Percentiles rank a stretch among this genome's conserved stretches.
These are phyloP conservation scores for Alternaria brassicae DNA, from an alignment of 2,329 filamentous ascomycete species.

Conservation along the genomic window DNA sequence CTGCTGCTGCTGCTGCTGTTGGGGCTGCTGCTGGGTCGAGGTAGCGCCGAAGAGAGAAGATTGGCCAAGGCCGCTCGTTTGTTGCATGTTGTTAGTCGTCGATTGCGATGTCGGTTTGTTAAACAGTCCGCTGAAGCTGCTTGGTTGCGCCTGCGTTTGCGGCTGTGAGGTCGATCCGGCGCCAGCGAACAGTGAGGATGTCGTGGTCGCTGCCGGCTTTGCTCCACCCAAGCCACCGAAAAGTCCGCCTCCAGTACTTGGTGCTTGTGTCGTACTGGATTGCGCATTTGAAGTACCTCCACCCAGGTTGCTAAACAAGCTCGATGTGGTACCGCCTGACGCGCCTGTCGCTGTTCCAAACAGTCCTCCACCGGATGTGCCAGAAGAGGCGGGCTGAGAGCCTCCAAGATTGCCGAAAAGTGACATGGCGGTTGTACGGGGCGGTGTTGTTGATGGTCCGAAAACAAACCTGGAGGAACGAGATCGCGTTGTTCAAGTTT, in stretches of 20 bases:
- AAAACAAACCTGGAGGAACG: conserved; percentile 32
- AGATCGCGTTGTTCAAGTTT: conserved; percentile 36
- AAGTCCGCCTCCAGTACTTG: conserved; percentile 43
- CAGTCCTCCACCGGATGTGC: conserved; percentile 27
- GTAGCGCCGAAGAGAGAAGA: conserved; percentile 36
- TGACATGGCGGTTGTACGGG: conserved; percentile 39
- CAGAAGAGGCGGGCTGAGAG: conserved; percentile 40
- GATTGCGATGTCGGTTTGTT: conserved; percentile 39
- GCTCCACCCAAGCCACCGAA: conserved; percentile 41
- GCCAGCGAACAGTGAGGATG: conserved; percentile 36
- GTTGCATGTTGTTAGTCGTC: conserved; percentile 34
- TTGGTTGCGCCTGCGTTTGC: conserved; percentile 36
- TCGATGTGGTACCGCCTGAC: conserved; percentile 32
- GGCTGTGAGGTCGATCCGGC: conserved; percentile 32
- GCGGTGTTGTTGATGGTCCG: conserved; percentile 41
- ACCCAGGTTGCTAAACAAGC: conserved; percentile 42
- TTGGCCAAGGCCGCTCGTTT: conserved; percentile 39
- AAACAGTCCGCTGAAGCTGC: conserved; percentile 32
- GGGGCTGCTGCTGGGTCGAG: conserved; percentile 37
- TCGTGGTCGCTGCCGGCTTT: conserved; percentile 46
- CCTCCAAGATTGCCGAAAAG: conserved; percentile 44
- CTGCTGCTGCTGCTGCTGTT: conserved; percentile 34
- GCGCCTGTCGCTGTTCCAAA: conserved; percentile 37
- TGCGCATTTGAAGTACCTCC: conserved; percentile 35
- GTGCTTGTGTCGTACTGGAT: conserved; percentile 35